Percentiles rank a stretch among this genome's conserved stretches.
These are phyloP conservation scores for Ophiorrhiza pumila DNA, from an alignment of 257 asterid genomes.

Conservation along the genomic window DNA sequence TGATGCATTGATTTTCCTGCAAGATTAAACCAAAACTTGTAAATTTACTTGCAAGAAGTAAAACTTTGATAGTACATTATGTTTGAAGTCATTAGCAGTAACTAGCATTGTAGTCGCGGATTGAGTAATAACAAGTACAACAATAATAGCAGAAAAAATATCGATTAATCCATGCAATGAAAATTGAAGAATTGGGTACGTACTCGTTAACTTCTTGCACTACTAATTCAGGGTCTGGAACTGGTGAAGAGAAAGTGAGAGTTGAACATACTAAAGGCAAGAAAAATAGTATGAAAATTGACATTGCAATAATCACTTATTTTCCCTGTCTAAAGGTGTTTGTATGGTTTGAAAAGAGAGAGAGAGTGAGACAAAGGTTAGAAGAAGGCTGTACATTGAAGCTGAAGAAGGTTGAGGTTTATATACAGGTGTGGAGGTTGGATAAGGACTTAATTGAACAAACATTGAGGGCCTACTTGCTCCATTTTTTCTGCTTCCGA, in stretches of 20 bases:
- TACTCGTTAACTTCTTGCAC: conserved; percentile 76
- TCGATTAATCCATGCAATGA: neutral
- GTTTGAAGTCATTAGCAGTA: neutral
- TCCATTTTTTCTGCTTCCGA: conserved; percentile 18
- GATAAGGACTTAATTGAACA: conserved; percentile 20
- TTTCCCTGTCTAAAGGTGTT: conserved; percentile 3
- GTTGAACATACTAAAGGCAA: conserved; percentile 29
- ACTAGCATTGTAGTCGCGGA: neutral
- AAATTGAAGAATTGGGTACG: conserved; percentile 1
- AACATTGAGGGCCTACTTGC: conserved; percentile 37
- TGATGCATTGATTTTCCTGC: conserved; percentile 67
- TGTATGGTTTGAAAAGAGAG: neutral
- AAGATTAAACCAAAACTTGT: neutral
- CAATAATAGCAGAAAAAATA: neutral
- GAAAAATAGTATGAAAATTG: conserved; percentile 29
- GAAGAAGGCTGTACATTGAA: conserved; percentile 9
- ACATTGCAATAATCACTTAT: conserved; percentile 32
- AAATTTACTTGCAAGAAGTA: neutral
- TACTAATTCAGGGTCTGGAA: conserved; percentile 64
- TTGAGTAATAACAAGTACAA: neutral
- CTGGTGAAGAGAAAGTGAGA: conserved; percentile 45
- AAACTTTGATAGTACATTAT: neutral
- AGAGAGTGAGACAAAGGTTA: conserved; percentile 2
- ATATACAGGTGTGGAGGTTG: conserved; percentile 24
- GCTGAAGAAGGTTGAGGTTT: conserved; percentile 24